A percentile compares a stretch with the other conserved stretches of the same genome.
phyloP scores from a whole-genome alignment of 2,329 filamentous ascomycete species.

The Fusarium marasasianum region DNA sequence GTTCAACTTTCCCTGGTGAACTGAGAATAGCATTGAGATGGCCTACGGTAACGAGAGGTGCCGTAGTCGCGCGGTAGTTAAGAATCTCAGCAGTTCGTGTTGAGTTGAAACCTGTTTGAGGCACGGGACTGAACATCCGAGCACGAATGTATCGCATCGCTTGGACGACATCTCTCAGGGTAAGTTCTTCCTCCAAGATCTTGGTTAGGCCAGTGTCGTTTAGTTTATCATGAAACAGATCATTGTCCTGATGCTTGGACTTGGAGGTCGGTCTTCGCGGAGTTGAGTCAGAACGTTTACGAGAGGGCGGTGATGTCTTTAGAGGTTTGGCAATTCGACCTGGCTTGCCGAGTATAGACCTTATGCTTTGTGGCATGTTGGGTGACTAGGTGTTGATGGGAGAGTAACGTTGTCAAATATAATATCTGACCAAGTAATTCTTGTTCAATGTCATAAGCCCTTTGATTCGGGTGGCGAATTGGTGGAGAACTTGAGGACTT shows the following conservation, averaged over 20 bases:
- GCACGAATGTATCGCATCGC: slow-evolving; percentile 69
- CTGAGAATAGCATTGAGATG: slow-evolving; percentile 72
- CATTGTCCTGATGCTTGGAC: slow-evolving; percentile 38
- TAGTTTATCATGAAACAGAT: slow-evolving; percentile 58
- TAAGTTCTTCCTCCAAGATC: slow-evolving; percentile 64
- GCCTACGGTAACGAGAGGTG: slow-evolving; percentile 71
- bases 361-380: slow-evolving; percentile 47
- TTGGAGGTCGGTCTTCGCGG: slow-evolving; percentile 39
- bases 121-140: slow-evolving; percentile 72
- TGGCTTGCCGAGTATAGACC: slow-evolving; percentile 51
- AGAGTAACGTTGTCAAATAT: not conserved
- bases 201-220: slow-evolving; percentile 68
- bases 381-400: not conserved
- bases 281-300: slow-evolving; percentile 33
- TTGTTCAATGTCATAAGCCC: not conserved
- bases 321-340: slow-evolving; percentile 48
- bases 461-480: slow-evolving; percentile 28
- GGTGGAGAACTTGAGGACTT: slow-evolving; percentile 5
- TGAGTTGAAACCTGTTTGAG: slow-evolving; percentile 71
- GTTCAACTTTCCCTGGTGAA: slow-evolving; percentile 71
- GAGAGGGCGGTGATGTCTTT: slow-evolving; percentile 24
- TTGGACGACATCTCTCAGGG: slow-evolving; percentile 69
- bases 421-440: not conserved
- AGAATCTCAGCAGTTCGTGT: slow-evolving; percentile 70
- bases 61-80: slow-evolving; percentile 66